Percentiles rank a stretch among this genome's conserved stretches.
phyloP scores from a whole-genome alignment of 2,329 filamentous ascomycete genomes.

The Cercospora sp. region DNA sequence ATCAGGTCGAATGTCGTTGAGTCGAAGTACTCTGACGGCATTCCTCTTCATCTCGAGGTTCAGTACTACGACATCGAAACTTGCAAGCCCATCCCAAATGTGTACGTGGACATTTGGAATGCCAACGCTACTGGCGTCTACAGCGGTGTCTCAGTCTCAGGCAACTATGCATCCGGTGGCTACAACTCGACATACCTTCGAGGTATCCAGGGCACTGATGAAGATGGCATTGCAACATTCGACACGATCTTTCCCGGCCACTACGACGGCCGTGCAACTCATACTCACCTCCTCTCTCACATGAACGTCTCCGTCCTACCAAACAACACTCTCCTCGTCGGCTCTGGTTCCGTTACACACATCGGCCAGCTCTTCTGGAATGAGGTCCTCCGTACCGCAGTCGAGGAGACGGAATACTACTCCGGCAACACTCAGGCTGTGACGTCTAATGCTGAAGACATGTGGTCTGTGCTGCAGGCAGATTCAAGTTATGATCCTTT shows the following conservation, averaged over 20 bases:
- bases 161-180: constrained; percentile 36
- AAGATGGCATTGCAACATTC: constrained; percentile 46
- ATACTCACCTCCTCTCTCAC: constrained; percentile 45
- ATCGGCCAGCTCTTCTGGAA: constrained; percentile 67
- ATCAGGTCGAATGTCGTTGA: constrained; percentile 47
- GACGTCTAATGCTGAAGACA: constrained; percentile 55
- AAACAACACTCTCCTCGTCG: constrained; percentile 52
- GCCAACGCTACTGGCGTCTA: constrained; percentile 52
- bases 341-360: constrained; percentile 55
- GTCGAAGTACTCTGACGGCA: constrained; percentile 43
- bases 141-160: constrained; percentile 37
- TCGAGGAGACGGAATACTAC: constrained; percentile 53
- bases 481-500: constrained; percentile 56
- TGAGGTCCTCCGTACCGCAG: constrained; percentile 55
- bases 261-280: constrained; percentile 45
- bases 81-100: constrained; percentile 45
- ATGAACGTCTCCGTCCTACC: constrained; percentile 41
- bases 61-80: constrained; percentile 49
- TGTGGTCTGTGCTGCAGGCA: constrained; percentile 46
- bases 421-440: constrained; percentile 44
- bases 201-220: constrained; percentile 44
- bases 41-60: constrained; percentile 46
- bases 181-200: constrained; percentile 44
- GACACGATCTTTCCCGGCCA: constrained; percentile 50
- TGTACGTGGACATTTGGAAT: constrained; percentile 50